Base-by-base conservation (phyloP, 768 basidiomycete species). In the Gloeopeniophorella convolvens region DNA sequence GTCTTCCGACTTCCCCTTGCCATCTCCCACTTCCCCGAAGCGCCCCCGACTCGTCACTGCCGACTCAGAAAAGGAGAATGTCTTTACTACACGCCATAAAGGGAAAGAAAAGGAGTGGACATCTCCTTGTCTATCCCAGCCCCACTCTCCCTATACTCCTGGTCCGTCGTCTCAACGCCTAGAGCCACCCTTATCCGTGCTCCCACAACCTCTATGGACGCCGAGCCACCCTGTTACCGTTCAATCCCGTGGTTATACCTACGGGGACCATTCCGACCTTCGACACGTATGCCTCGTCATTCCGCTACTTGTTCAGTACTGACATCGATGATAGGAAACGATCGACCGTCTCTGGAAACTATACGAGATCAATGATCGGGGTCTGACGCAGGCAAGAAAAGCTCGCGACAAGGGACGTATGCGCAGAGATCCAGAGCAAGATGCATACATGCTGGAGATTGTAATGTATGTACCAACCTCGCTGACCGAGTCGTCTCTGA, bases 261-360 rank as follows among this genome's bases (percentile, higher is more conserved):
- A 48, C 16, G 48, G 37, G 16, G 51, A 20, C 15, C 51, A 53
- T 21, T 37, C 51, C 2, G 51, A 53, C 27, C 20, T 53, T 7
- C 41, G 15, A 43, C 28, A 48, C 26, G 51, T 53, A 48, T 32
- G 7, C 5, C 37, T n/a, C 5, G 18, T 53, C 3, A 9, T 42
- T 20, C 32, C 30, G 23, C 43, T 15, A 21, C 8, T 27, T 23
- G 21, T 39, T 23, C 27, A 12, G 27, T 21, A 18, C 51, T 53
- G 28, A 53, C 23, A 18, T 32, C 15, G 20, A 13, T 16, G 16
- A 35, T 21, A 53, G 51, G 43, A 32, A 37, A 27, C 45, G 26
- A 3, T 13, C 15, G 30, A 43, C 10, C 41, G 48, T 8, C 51
- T 53, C 23, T 35, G 39, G 18, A 32, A 4, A 7, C 33, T 53